Conservation (phyloP, 108 stramenopile genomes). For the Cyclotella atomus region DNA sequence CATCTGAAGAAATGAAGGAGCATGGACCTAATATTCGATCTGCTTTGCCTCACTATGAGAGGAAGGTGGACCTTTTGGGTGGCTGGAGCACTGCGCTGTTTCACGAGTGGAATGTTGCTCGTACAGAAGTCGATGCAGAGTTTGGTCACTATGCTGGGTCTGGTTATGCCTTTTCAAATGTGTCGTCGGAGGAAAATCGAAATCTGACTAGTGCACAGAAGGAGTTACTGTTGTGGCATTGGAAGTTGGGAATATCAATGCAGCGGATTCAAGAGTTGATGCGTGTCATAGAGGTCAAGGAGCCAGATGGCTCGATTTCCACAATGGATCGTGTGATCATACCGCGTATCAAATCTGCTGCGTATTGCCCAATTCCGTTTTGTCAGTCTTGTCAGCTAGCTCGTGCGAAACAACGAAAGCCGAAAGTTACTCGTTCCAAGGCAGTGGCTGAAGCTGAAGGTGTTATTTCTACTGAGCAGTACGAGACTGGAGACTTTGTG, state of each 20-base stretch:
- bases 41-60: background rate
- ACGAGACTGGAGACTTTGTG: background rate
- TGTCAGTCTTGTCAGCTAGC: slow-evolving; percentile 5
- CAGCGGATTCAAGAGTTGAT: slow-evolving; percentile 14
- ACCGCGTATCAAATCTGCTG: background rate
- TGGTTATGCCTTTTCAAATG: slow-evolving; percentile 3
- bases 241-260: slow-evolving; percentile 24
- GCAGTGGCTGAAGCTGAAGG: background rate
- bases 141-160: background rate
- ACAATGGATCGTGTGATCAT: background rate
- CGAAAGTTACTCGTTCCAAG: background rate
- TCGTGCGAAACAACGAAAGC: background rate
- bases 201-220: slow-evolving; percentile 50
- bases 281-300: background rate
- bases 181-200: slow-evolving; percentile 9
- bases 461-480: background rate
- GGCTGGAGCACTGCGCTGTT: background rate
- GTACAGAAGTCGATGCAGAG: background rate
- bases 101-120: background rate
- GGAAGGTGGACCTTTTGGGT: background rate
- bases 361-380: background rate
- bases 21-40: background rate
- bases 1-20: background rate
- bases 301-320: background rate
- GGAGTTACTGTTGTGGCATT: slow-evolving; percentile 43